Percentiles rank a stretch among this genome's conserved stretches.
phyloP scores from a whole-genome alignment of 768 basidiomycete genomes.

The Hygrocybe punicea region DNA sequence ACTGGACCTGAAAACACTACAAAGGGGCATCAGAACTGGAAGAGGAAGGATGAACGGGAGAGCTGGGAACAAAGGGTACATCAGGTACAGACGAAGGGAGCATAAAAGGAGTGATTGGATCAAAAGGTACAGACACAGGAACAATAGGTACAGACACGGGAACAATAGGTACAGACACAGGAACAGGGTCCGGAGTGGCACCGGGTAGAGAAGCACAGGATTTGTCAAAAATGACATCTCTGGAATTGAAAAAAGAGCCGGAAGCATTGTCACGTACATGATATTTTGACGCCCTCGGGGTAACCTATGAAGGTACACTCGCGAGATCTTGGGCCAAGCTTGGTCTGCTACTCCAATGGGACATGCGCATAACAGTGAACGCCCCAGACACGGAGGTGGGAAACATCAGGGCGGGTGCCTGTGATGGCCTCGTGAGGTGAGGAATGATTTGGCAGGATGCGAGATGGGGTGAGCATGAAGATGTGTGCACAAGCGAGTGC shows the following conservation, averaged over 20 bases:
- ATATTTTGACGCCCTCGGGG: slow-evolving; percentile 23
- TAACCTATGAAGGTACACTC: slow-evolving; percentile 26
- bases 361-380: slow-evolving; percentile 31
- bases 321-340: slow-evolving; percentile 19
- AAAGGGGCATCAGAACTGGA: neutral
- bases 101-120: too few relatives aligned
- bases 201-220: neutral
- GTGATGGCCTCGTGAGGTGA: slow-evolving; percentile 21
- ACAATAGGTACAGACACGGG: too few relatives aligned
- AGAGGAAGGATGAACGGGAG: neutral
- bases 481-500: slow-evolving; percentile 18
- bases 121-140: too few relatives aligned
- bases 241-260: slow-evolving; percentile 8
- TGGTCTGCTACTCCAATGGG: slow-evolving; percentile 23
- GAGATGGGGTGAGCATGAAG: slow-evolving; percentile 22
- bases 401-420: slow-evolving; percentile 26
- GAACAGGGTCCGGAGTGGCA: neutral
- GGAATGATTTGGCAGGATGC: slow-evolving; percentile 15
- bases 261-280: slow-evolving; percentile 13
- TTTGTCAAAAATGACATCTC: slow-evolving; percentile 31
- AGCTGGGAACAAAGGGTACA: neutral
- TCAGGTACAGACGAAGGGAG: too few relatives aligned
- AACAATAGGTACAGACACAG: too few relatives aligned
- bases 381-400: slow-evolving; percentile 28
- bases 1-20: too few relatives aligned